A percentile compares a stretch with the other conserved stretches of the same genome.
Conservation (phyloP, 768 basidiomycete genomes). For the Collybia sordida region DNA sequence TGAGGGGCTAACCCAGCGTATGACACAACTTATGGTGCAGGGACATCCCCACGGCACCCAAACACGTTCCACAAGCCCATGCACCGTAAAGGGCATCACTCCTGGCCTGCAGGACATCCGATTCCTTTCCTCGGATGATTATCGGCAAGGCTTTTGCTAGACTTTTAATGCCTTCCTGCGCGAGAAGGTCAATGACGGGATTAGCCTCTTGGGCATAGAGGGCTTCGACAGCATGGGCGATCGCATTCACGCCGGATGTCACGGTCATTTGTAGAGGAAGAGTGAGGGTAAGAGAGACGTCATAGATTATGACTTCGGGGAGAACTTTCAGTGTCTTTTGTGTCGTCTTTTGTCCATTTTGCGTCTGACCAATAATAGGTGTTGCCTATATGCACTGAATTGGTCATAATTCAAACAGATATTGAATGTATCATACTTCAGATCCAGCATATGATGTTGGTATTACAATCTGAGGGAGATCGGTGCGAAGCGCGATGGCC, state of each 20-base stretch:
- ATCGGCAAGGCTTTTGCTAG: constrained; percentile 30
- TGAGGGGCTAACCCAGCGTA: constrained; percentile 29
- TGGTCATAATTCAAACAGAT: neutral
- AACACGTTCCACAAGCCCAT: constrained; percentile 33
- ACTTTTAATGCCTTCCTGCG: constrained; percentile 32
- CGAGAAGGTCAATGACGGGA: constrained; percentile 33
- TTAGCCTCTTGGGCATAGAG: constrained; percentile 36
- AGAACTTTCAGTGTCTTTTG: constrained; percentile 34
- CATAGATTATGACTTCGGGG: constrained; percentile 40
- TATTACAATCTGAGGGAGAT: constrained; percentile 37
- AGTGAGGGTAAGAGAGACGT: constrained; percentile 34
- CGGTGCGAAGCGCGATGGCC: constrained; percentile 37
- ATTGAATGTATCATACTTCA: constrained; percentile 21
- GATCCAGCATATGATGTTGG: constrained; percentile 40
- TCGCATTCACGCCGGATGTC: constrained; percentile 39
- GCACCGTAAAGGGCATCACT: constrained; percentile 36
- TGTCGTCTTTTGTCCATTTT: constrained; percentile 37
- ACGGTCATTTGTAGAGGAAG: constrained; percentile 32
- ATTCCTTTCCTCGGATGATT: constrained; percentile 19
- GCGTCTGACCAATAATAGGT: constrained; percentile 38
- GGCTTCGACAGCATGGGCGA: constrained; percentile 41
- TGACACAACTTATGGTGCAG: constrained; percentile 43
- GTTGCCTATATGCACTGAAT: constrained; percentile 23
- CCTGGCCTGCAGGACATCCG: constrained; percentile 26
- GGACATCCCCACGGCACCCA: constrained; percentile 34